Percentiles rank a stretch among this genome's conserved stretches.
These are phyloP conservation scores for Cladorrhinum sp. DNA, from an alignment of 2,329 filamentous ascomycete genomes.

Conservation along the genomic window DNA sequence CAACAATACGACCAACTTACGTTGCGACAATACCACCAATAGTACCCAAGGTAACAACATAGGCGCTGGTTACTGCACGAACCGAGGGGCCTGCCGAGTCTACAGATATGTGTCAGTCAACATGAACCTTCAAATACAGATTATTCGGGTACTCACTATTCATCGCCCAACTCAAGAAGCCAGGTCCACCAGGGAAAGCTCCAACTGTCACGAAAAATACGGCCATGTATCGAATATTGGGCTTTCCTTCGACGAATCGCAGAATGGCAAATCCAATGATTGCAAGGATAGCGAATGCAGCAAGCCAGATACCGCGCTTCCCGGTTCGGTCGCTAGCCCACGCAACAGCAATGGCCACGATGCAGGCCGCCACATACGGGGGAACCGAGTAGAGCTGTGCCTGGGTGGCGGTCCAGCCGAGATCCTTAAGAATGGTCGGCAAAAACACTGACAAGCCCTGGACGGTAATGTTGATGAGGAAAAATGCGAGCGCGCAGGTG, in stretches of 20 bases:
- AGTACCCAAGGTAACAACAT: conserved; percentile 54
- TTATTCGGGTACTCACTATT: conserved; percentile 42
- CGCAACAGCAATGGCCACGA: conserved; percentile 39
- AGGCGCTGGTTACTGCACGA: conserved; percentile 54
- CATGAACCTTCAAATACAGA: conserved; percentile 17
- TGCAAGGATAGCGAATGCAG: conserved; percentile 40
- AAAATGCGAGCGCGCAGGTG: conserved; percentile 56
- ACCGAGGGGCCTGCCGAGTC: conserved; percentile 55
- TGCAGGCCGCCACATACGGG: conserved; percentile 41
- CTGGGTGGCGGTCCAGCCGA: conserved; percentile 39
- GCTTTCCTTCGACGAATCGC: conserved; percentile 38
- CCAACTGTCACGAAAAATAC: conserved; percentile 55
- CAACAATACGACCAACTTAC: conserved; percentile 33
- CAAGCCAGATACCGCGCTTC: conserved; percentile 42
- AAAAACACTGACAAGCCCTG: conserved; percentile 51
- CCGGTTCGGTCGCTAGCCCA: conserved; percentile 43
- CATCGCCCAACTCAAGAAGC: conserved; percentile 56
- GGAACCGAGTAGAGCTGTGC: conserved; percentile 46
- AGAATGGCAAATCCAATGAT: conserved; percentile 52
- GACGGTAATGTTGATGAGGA: conserved; percentile 59
- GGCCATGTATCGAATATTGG: conserved; percentile 49
- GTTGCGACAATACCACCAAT: conserved; percentile 57
- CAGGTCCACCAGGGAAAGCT: conserved; percentile 56
- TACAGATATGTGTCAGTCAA: conserved; percentile 21
- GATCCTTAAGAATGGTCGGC: conserved; percentile 45